phyloP scores from a whole-genome alignment of 78 protist species.

The Chrysochromulina parva region DNA sequence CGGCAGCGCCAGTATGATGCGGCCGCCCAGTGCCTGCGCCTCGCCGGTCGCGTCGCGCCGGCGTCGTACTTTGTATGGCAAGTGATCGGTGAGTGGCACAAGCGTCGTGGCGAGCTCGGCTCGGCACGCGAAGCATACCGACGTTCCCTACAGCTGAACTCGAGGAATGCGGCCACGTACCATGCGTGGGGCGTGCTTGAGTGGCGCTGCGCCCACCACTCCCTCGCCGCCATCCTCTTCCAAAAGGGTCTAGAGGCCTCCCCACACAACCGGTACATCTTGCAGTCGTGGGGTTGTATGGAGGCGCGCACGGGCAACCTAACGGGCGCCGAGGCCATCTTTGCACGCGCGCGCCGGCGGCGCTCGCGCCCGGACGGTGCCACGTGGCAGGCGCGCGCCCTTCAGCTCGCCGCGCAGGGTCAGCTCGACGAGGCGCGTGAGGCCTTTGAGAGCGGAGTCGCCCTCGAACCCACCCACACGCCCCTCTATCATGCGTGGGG shows the following conservation, averaged over 20 bases:
- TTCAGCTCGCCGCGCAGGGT: too few relatives aligned
- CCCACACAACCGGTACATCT: not conserved
- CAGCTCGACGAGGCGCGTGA: too few relatives aligned
- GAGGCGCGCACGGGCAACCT: not conserved
- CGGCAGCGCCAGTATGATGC: not conserved
- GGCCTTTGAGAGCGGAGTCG: too few relatives aligned
- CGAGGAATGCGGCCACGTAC: not conserved
- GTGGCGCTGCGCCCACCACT: slow-evolving; percentile 1
- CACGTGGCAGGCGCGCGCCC: too few relatives aligned
- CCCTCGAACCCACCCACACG: too few relatives aligned
- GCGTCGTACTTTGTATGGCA: slow-evolving; percentile 7
- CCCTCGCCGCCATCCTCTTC: not conserved
- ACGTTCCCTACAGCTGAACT: not conserved
- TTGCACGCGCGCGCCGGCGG: too few relatives aligned
- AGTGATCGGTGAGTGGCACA: not conserved
- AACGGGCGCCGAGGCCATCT: too few relatives aligned
- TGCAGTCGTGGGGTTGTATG: slow-evolving; percentile 20
- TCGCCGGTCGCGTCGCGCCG: not conserved
- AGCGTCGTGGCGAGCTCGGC: not conserved
- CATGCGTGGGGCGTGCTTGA: slow-evolving; percentile 29
- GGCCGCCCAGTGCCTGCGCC: not conserved
- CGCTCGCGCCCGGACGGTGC: too few relatives aligned
- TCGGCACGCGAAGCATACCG: not conserved
- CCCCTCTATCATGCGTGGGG: too few relatives aligned
- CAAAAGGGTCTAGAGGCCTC: not conserved